phyloP scores from a whole-genome alignment of 2,329 filamentous ascomycete species.

The Botrytis cinerea region DNA sequence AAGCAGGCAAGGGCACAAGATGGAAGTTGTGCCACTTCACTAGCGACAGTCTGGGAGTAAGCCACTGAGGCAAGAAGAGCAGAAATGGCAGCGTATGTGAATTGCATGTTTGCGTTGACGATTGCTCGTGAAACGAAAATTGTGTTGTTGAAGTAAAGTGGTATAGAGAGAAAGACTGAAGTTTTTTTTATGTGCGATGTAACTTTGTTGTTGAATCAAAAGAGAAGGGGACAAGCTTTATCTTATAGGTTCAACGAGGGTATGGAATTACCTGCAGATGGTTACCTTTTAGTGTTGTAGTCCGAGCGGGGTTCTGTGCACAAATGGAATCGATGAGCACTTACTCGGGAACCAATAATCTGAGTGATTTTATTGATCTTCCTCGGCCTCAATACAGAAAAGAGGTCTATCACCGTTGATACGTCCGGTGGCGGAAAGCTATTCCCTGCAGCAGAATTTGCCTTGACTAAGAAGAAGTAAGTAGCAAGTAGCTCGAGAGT shows the following conservation, averaged over 20 bases:
- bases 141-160: neutral
- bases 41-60: conserved; percentile 32
- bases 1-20: conserved; percentile 34
- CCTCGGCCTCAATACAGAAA: conserved; percentile 4
- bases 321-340: conserved; percentile 13
- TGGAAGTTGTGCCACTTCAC: conserved; percentile 30
- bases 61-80: conserved; percentile 28
- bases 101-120: conserved; percentile 29
- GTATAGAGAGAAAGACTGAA: neutral
- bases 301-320: conserved; percentile 11
- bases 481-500: neutral
- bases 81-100: conserved; percentile 25
- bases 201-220: neutral
- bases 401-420: neutral
- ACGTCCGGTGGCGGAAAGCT: neutral
- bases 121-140: neutral
- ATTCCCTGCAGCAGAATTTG: neutral
- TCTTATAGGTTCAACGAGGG: conserved; percentile 19
- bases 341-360: conserved; percentile 18
- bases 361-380: neutral
- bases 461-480: neutral
- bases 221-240: neutral
- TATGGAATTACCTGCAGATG: conserved; percentile 5
- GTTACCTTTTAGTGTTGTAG: neutral
- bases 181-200: neutral